Conservation (phyloP, 2,329 filamentous ascomycete genomes). For the Pseudocercospora crystallina region DNA sequence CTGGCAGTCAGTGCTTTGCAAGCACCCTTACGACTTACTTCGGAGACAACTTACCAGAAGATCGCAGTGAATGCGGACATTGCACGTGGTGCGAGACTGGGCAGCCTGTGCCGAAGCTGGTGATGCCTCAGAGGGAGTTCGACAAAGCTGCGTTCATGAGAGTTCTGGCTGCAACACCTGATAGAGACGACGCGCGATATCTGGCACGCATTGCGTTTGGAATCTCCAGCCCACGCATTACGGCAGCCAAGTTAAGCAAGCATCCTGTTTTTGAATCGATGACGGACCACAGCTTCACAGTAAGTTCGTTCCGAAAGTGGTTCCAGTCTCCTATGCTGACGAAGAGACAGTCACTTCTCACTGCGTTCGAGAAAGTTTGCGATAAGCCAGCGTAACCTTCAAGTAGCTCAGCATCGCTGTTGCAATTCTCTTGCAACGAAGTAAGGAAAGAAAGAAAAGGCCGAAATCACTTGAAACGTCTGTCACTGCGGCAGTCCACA, state of each 20-base stretch:
- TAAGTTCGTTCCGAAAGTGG: constrained; percentile 27
- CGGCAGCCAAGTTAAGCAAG: constrained; percentile 49
- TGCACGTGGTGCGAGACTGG: constrained; percentile 46
- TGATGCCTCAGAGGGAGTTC: constrained; percentile 41
- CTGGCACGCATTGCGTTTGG: constrained; percentile 62
- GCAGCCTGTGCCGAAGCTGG: constrained; percentile 38
- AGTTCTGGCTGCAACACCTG: constrained; percentile 47
- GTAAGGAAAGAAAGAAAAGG: too few species aligned
- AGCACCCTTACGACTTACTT: constrained; percentile 57
- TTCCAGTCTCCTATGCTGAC: constrained; percentile 4
- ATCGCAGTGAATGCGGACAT: constrained; percentile 52
- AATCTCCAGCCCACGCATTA: constrained; percentile 58
- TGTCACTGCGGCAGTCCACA: too few species aligned
- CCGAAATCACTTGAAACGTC: too few species aligned
- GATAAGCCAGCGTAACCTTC: not conserved
- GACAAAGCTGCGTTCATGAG: constrained; percentile 42
- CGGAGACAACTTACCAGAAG: constrained; percentile 52
- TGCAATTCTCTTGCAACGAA: too few species aligned
- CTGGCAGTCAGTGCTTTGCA: constrained; percentile 53
- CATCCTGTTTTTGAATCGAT: constrained; percentile 53
- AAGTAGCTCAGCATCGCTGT: too few species aligned
- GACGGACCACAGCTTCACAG: constrained; percentile 55
- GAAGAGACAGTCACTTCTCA: constrained; percentile 15
- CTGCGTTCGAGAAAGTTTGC: constrained; percentile 26
- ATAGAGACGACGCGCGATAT: constrained; percentile 59